Conservation (phyloP, 2,329 filamentous ascomycete genomes). For the Chalaropsis ovoidea region DNA sequence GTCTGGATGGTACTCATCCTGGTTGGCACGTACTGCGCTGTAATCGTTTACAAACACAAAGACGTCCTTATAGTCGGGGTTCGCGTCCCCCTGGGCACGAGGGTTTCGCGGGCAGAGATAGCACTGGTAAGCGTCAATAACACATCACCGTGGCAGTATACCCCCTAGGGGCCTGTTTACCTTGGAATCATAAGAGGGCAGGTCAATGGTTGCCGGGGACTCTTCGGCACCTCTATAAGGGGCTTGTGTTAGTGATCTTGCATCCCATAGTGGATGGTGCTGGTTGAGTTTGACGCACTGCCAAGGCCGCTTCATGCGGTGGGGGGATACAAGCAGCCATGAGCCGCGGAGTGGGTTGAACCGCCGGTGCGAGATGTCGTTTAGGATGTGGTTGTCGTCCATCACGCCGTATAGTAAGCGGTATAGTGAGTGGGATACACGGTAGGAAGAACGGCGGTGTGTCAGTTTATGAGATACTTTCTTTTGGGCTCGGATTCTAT, state of each 20-base stretch:
- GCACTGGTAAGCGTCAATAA: constrained; percentile 46
- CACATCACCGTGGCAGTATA: not conserved
- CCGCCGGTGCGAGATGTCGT: constrained; percentile 93
- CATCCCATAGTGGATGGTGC: not conserved
- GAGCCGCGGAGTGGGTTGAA: constrained; percentile 85
- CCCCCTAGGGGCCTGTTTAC: constrained; percentile 33
- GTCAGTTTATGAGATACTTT: not conserved
- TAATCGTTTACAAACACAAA: constrained; percentile 98
- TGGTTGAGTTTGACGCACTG: constrained; percentile 53
- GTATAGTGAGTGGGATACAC: not conserved
- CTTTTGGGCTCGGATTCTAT: not conserved
- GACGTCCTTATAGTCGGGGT: constrained; percentile 75
- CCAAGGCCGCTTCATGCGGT: constrained; percentile 94
- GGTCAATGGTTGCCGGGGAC: constrained; percentile 52
- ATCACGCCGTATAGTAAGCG: constrained; percentile 36
- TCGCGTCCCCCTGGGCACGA: constrained; percentile 74
- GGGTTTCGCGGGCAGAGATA: constrained; percentile 90
- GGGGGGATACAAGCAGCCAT: constrained; percentile 90
- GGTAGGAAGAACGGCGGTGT: not conserved
- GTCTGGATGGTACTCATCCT: constrained; percentile 59
- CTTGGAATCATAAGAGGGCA: constrained; percentile 73
- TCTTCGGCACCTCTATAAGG: constrained; percentile 63
- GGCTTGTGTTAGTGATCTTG: constrained; percentile 12
- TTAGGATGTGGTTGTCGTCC: constrained; percentile 60
- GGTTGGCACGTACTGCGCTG: constrained; percentile 88